Base-by-base conservation (phyloP, 1,284 basidiomycete species). In the Cryptococcus wingfieldii region DNA sequence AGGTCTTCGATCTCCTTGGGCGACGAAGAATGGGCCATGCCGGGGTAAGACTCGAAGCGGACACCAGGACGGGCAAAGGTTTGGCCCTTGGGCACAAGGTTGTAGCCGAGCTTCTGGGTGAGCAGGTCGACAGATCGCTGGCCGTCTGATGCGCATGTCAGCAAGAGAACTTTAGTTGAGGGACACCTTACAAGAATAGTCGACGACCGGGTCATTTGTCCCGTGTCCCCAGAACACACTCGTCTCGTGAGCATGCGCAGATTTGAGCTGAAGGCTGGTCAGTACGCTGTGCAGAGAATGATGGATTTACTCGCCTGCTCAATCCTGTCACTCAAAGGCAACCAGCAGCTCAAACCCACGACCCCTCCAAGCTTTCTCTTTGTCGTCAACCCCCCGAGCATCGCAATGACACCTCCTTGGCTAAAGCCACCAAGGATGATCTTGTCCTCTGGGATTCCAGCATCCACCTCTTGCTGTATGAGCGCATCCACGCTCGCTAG, bases 191-290 rank as follows among this genome's bases (percentile, higher is more conserved):
- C 74, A 77, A 45, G 72, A 60, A 61, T 80, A 81, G 53, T 79
- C 80, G 53, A 94, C 86, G 13, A 94, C 80, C 9, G 83, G 84
- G 72, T 96, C 92, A 34, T 75, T 77, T n/a, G 79, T 83, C 8
- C 92, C 92, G 62, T 92, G 89, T 6, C 88, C 93, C 85, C 88
- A 89, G 78, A 94, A 94, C 38, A 93, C 80, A 1, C 90, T 87
- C n/a, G 84, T 79, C 13, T 82, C 80, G 54, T 80, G 78, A 19
- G 73, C 72, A 34, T 63, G 47, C 1, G 66, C 50, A 16, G 58
- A 59, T 6, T 64, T 52, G 54, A 70, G 55, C 61, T 70, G 42
- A 34, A 34, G 3, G 31, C 10, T 6, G 31, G 10, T 34, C n/a
- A 10, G 27, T 16, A n/a, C 23, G 9, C 14, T 13, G 37, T 4